Base-by-base conservation (phyloP, 345 rosid species). In the Cardamine occulta region DNA sequence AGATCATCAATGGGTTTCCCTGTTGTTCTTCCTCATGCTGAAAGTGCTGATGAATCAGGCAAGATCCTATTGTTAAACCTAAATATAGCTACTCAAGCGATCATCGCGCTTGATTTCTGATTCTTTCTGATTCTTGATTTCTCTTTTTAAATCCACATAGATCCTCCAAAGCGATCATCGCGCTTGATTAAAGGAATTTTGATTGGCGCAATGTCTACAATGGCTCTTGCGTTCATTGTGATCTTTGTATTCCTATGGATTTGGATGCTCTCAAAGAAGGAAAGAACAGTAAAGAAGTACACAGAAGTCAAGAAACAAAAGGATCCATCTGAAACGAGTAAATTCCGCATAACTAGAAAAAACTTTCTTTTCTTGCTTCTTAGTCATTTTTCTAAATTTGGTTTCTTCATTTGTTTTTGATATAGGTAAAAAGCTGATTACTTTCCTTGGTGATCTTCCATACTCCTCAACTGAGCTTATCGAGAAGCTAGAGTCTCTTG, bases 1-100 rank as follows among this genome's bases (percentile, higher is more conserved):
- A 83, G 96, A 79, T 90, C 98, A 55, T 86, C 97, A 23, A 76
- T 94, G 88, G 98, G 98, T n/a, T 94, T 94, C 59, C 98, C 98
- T 21, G 98, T 81, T 5, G 98, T 94, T 66, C 84, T 94, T 72
- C 98, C 98, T 14, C 98, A 94, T 84, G 92, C 93, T 55, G 86
- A 84, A 67, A 90, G 86, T 78, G 96, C 86, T 54, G 96, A 91
- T 78, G 90, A 85, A 77, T 81, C 88, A 70, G 98, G 79, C 40
- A 79, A 79, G 82, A 24, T 60, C 26, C 13, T 24, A 23, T 31
- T 35, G 12, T 3, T 13, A 12, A 39, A 40, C 8, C 10, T 3
- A 21, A n/a, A 40, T 37, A 37, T 26, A 0, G 4, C 8, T 17
- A 14, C 29, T 67, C 1, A 2, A 56, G 31, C n/a, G n/a, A n/a